A percentile compares a stretch with the other conserved stretches of the same genome.
Conservation (phyloP, 1,284 basidiomycete genomes). For the Ceratobasidium sp. region DNA sequence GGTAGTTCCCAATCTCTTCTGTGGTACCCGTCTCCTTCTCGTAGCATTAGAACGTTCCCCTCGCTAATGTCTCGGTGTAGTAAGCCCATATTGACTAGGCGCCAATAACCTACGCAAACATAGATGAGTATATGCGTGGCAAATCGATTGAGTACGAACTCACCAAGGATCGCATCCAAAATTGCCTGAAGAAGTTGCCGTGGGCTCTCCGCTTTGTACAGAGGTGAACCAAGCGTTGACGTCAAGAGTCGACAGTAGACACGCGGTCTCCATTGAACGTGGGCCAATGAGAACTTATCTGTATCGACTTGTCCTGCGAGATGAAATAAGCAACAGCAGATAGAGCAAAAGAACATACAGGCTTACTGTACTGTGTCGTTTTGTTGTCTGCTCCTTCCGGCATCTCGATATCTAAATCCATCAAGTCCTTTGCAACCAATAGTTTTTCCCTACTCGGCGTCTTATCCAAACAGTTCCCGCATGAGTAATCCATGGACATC, state of each 20-base stretch:
- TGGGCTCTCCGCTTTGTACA: not conserved
- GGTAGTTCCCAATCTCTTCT: not conserved
- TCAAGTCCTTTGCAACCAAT: not conserved
- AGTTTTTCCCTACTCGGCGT: not conserved
- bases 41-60: constrained; percentile 13
- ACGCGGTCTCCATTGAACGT: not conserved
- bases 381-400: not conserved
- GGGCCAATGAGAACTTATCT: not conserved
- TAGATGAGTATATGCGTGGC: not conserved
- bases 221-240: not conserved
- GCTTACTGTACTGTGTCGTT: not conserved
- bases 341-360: too few species aligned
- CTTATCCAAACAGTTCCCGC: constrained; percentile 7
- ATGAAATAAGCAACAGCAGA: too few species aligned
- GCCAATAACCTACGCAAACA: constrained; percentile 25
- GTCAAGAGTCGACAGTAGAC: too few species aligned
- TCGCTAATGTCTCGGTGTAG: constrained; percentile 36
- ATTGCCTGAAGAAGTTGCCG: not conserved
- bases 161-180: constrained; percentile 13
- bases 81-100: not conserved
- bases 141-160: not conserved
- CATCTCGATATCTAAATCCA: not conserved
- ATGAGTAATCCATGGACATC: not conserved
- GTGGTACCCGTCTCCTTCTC: not conserved
- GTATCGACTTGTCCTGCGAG: not conserved